phyloP scores from a whole-genome alignment of 768 basidiomycete genomes.

The Clitopilus passeckerianus region DNA sequence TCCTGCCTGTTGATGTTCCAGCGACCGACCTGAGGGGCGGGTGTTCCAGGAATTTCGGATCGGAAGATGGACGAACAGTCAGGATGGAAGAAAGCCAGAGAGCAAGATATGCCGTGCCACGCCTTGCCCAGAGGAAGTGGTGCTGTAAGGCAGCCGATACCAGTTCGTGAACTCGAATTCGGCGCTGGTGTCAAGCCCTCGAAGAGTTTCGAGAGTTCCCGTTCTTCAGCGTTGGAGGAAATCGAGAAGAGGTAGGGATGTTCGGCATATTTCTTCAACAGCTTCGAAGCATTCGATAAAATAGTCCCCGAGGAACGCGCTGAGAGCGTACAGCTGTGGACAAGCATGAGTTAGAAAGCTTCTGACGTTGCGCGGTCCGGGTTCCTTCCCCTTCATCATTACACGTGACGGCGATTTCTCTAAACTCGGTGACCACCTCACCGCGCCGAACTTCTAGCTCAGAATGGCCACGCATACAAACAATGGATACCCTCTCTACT shows the following conservation, averaged over 20 bases:
- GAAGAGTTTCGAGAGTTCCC: conserved; percentile 36
- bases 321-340: conserved; percentile 36
- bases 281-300: conserved; percentile 24
- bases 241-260: conserved; percentile 46
- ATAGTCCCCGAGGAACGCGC: conserved; percentile 30
- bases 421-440: conserved; percentile 1
- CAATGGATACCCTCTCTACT: conserved; percentile 33
- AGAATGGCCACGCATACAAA: conserved; percentile 6
- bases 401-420: background rate
- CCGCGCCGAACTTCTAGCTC: conserved; percentile 1
- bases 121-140: conserved; percentile 26
- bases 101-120: conserved; percentile 39
- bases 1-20: conserved; percentile 59
- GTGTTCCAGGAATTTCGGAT: conserved; percentile 57
- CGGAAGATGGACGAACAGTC: conserved; percentile 43
- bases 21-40: conserved; percentile 62
- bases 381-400: background rate
- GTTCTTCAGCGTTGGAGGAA: conserved; percentile 32
- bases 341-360: conserved; percentile 11
- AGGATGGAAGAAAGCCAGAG: conserved; percentile 50
- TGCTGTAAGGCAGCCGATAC: conserved; percentile 60
- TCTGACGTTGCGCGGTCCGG: background rate
- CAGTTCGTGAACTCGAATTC: conserved; percentile 28
- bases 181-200: conserved; percentile 24
- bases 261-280: conserved; percentile 24